Conservation (phyloP, 2,329 filamentous ascomycete genomes). For the Fusarium lyarnte region DNA sequence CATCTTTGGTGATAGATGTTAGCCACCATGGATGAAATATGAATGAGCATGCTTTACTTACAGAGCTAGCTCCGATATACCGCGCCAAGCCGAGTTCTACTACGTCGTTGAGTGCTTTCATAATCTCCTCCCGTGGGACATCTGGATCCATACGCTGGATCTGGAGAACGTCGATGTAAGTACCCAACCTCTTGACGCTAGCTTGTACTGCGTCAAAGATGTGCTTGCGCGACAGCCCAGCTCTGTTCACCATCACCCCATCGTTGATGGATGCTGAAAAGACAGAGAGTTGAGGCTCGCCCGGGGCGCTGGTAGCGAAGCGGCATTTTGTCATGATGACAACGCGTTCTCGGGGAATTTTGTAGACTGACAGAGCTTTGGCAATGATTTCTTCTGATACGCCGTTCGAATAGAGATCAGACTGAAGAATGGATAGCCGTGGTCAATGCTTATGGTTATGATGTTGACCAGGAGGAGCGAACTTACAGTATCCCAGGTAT, state of each 20-base stretch:
- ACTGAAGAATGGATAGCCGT: fast-evolving
- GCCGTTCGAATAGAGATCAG: not conserved
- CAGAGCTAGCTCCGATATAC: not conserved
- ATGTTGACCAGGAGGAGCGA: fast-evolving
- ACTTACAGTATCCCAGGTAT: not conserved
- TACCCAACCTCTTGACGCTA: not conserved
- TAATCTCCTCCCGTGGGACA: not conserved
- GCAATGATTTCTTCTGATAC: not conserved
- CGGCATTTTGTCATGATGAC: not conserved
- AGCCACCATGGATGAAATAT: conserved; percentile 46
- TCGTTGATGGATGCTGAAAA: not conserved
- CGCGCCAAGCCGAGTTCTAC: not conserved
- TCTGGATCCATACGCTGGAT: not conserved
- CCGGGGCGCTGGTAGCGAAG: not conserved
- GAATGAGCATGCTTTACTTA: fast-evolving
- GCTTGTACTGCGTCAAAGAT: not conserved
- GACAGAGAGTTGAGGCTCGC: not conserved
- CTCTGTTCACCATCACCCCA: not conserved
- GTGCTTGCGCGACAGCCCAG: not conserved
- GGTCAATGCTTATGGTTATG: fast-evolving
- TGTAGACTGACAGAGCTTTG: not conserved
- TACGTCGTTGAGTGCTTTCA: not conserved
- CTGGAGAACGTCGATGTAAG: not conserved
- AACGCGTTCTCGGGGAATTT: not conserved
- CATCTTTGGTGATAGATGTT: conserved; percentile 36